A percentile compares a stretch with the other conserved stretches of the same genome.
Conservation (phyloP, 179 eudicot species). For the Beta lomatogona region DNA sequence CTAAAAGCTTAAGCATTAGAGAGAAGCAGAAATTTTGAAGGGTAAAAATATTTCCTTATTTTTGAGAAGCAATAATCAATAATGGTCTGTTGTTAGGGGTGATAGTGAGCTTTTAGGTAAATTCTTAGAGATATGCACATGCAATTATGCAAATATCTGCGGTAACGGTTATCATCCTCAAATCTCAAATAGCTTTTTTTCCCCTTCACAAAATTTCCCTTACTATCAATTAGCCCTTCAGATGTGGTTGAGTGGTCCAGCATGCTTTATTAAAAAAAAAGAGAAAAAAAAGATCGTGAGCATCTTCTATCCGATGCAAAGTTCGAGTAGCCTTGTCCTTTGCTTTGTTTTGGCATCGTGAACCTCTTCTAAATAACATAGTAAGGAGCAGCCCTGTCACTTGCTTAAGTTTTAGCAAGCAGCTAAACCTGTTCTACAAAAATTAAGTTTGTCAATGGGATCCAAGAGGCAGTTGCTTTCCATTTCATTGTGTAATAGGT, state of each 20-base stretch:
- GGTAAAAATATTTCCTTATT: background rate
- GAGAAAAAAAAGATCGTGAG: background rate
- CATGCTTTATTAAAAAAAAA: background rate
- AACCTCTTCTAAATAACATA: conserved; percentile 26
- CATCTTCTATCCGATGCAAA: background rate
- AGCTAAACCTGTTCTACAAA: conserved; percentile 1
- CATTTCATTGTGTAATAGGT: background rate
- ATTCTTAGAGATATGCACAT: too few species aligned
- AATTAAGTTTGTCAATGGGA: background rate
- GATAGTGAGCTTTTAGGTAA: too few species aligned
- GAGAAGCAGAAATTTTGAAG: background rate
- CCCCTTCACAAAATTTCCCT: too few species aligned
- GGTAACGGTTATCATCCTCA: too few species aligned
- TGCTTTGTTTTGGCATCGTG: conserved; percentile 28
- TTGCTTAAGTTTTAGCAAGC: conserved; percentile 14
- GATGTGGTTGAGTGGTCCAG: background rate
- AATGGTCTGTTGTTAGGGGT: too few species aligned
- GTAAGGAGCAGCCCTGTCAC: conserved; percentile 9
- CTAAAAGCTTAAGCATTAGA: background rate
- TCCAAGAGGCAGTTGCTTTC: background rate
- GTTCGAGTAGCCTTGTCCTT: conserved; percentile 34
- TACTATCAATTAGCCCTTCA: too few species aligned
- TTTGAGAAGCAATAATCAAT: background rate
- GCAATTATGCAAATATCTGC: too few species aligned
- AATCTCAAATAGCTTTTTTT: too few species aligned